These are phyloP conservation scores for Fusarium sarcochroum DNA, from an alignment of 2,329 filamentous ascomycete species.

Conservation along the genomic window DNA sequence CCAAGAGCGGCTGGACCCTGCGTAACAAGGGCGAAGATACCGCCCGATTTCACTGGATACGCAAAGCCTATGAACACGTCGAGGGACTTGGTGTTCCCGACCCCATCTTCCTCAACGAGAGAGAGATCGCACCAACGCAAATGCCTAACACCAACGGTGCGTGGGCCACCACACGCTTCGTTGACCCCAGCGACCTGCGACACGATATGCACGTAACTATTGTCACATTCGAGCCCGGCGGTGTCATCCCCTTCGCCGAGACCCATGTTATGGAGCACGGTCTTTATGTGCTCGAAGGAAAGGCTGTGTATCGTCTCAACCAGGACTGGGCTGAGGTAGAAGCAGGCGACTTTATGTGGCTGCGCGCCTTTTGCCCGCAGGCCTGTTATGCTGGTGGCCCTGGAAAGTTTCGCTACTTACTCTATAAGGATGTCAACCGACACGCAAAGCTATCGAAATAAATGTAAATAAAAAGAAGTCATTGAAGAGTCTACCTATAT, in stretches of 20 bases:
- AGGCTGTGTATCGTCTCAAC: conserved; percentile 29
- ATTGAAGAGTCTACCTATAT: no score
- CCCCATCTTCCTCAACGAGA: conserved; percentile 31
- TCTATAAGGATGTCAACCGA: conserved; percentile 34
- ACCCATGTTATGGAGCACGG: conserved; percentile 37
- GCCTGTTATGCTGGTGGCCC: conserved; percentile 33
- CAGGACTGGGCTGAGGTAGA: conserved; percentile 35
- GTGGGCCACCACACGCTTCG: conserved; percentile 31
- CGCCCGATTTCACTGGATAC: conserved; percentile 33
- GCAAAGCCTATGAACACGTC: conserved; percentile 31
- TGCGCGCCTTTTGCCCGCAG: conserved; percentile 33
- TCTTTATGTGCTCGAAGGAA: conserved; percentile 31
- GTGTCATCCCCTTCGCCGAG: conserved; percentile 30
- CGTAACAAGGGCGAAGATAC: conserved; percentile 20
- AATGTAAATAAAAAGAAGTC: not conserved
- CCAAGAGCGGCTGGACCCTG: conserved; percentile 31
- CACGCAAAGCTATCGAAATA: conserved; percentile 16
- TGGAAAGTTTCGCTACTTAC: conserved; percentile 28
- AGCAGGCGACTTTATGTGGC: conserved; percentile 32
- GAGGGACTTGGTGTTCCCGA: conserved; percentile 23
- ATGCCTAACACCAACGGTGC: conserved; percentile 36
- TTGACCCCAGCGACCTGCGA: conserved; percentile 22
- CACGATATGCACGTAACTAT: conserved; percentile 38
- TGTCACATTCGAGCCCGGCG: conserved; percentile 30
- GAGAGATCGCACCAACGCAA: conserved; percentile 15